Percentiles rank a stretch among this genome's conserved stretches.
Conservation (phyloP, 352 stramenopile species). For the Aphanomyces stellatus region DNA sequence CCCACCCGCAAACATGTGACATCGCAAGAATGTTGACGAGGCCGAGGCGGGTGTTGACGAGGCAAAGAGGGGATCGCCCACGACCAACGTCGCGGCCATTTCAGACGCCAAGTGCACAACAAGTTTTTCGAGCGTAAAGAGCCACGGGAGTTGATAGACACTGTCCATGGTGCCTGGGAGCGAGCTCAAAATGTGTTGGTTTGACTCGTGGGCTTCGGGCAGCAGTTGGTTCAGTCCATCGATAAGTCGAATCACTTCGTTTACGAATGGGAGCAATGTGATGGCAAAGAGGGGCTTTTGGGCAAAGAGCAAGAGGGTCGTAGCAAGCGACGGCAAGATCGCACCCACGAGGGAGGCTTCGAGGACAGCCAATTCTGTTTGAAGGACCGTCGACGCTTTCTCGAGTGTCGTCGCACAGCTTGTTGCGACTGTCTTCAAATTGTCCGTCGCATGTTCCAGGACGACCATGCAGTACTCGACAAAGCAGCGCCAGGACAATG, state of each 20-base stretch:
- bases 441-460: conserved; percentile 6
- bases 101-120: conserved; percentile 40
- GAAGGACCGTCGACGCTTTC: no score
- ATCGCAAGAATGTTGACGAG: no score
- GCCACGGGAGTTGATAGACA: conserved; percentile 39
- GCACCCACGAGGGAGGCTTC: conserved; percentile 43
- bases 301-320: conserved; percentile 51
- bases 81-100: conserved; percentile 44
- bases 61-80: conserved; percentile 27
- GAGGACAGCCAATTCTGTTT: not conserved
- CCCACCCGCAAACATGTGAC: no score
- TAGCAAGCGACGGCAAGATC: conserved; percentile 42
- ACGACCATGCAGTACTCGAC: conserved; percentile 33
- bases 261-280: conserved; percentile 35
- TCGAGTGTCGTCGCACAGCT: conserved; percentile 19
- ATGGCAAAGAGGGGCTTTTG: conserved; percentile 43
- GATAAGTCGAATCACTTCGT: conserved; percentile 35
- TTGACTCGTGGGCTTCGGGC: conserved; percentile 25
- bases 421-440: conserved; percentile 26
- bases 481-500: conserved; percentile 38
- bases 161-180: conserved; percentile 2
- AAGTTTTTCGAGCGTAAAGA: conserved; percentile 52
- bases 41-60: not conserved
- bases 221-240: conserved; percentile 37
- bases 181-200: not conserved